Base-by-base conservation (phyloP, 192 early-diverging fungal genomes). In the Pecoramyces ruminantium region DNA sequence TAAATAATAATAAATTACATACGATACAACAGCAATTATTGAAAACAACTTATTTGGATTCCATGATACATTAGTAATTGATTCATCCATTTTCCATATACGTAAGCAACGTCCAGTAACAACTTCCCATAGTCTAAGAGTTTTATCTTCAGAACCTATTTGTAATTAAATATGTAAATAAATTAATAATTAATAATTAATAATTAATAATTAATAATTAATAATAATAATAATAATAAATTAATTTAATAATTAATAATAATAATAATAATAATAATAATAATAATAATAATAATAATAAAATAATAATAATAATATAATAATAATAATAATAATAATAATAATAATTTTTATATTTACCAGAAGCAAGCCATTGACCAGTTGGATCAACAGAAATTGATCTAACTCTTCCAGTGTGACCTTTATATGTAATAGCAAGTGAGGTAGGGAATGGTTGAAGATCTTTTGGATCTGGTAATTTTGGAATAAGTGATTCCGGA, bases 401-500 rank as follows among this genome's bases (percentile, higher is more conserved):
- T 30, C 97, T 92, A 77, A 99, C 91, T 51, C 93, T 90, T 34
- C 85, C 93, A 11, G 90, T 92, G 82, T 99, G 98, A 16, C 95
- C 97, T 34, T 84, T 81, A 83, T 92, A 98, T 58, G 90, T 88
- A 67, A 98, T 87, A 8, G 95, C 87, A 78, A 94, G 88, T 25
- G 85, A 83, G 21, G 92, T 89, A 51, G 98, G 98, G 92, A 96
- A 99, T 9, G 98, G 98, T 79, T 92, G 92, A 80, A 99, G 89
- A 82, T 98, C 97, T 82, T 93, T 93, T 17, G 97, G 97, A 78
- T 91, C 93, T 30, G 98, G 98, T 29, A 99, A 92, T 85, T 96
- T 96, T 79, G 97, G 98, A 78, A 98, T 92, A 42, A 99, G 89
- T 40, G 92, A 93, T 84, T 98, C 97, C 28, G 94, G 92, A 83